These are phyloP conservation scores for Chaetomiaceae sp. DNA, from an alignment of 2,329 filamentous ascomycete genomes.

Conservation along the genomic window DNA sequence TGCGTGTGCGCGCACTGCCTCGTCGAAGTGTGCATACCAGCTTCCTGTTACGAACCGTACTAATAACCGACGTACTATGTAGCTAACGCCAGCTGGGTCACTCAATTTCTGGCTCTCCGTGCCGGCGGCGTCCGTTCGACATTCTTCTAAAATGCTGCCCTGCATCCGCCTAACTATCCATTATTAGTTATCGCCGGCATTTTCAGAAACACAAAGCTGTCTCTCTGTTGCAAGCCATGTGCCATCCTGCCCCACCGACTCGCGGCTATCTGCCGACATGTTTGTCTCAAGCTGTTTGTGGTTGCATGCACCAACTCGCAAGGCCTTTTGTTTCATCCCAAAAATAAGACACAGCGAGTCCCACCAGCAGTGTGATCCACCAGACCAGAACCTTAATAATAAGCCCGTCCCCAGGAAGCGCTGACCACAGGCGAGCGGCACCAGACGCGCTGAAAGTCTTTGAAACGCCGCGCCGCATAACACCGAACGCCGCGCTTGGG, in stretches of 20 bases:
- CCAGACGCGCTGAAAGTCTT: too few relatives aligned
- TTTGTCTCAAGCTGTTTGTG: not conserved
- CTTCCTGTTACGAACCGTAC: too few relatives aligned
- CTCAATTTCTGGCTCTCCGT: too few relatives aligned
- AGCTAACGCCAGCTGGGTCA: too few relatives aligned
- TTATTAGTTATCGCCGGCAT: too few relatives aligned
- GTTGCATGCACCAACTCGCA: not conserved
- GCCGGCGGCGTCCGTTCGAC: too few relatives aligned
- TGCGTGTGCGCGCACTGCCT: too few relatives aligned
- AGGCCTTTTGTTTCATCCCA: conserved; percentile 4
- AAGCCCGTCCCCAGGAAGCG: not conserved
- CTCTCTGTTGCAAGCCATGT: not conserved
- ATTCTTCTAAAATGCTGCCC: too few relatives aligned
- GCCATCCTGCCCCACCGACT: not conserved
- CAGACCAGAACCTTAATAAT: not conserved
- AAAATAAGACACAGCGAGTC: not conserved
- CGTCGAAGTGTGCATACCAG: too few relatives aligned
- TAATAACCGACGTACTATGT: too few relatives aligned
- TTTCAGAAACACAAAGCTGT: too few relatives aligned
- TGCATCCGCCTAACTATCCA: too few relatives aligned
- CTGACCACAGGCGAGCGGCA: not conserved
- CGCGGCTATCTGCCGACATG: not conserved
- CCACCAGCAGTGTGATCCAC: not conserved
- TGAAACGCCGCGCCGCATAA: not conserved
- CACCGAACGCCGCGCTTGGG: not conserved